Conservation (phyloP, 345 rosid genomes). For the Brassica juncea region DNA sequence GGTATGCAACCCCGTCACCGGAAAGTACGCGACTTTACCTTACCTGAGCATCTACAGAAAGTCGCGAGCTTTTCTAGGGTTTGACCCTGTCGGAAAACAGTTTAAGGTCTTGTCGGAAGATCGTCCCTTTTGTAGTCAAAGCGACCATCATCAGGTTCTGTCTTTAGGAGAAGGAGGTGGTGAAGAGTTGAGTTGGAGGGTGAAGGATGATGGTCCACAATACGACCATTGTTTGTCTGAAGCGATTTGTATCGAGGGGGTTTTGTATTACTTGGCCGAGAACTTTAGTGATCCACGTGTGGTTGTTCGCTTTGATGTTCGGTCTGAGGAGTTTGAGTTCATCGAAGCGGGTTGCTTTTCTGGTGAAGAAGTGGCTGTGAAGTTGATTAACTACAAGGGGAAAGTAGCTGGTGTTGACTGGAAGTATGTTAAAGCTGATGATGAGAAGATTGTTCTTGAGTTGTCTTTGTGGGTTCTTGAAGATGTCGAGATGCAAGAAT, state of each 20-base stretch:
- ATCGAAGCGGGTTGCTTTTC: neutral
- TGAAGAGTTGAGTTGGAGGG: neutral
- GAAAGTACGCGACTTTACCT: neutral
- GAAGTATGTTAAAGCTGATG: neutral
- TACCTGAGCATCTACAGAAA: neutral
- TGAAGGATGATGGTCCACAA: neutral
- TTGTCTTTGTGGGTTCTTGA: neutral
- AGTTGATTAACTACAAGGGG: neutral
- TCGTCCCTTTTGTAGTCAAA: neutral
- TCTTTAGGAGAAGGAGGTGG: neutral
- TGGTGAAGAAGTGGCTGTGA: neutral
- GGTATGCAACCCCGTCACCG: neutral
- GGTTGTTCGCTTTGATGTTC: neutral
- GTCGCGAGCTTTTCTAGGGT: neutral
- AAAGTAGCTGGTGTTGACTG: neutral
- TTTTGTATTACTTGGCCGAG: neutral
- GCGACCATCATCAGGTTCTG: neutral
- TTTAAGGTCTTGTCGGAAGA: neutral
- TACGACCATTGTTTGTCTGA: neutral
- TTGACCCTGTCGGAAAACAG: neutral
- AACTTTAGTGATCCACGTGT: neutral
- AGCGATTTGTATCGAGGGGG: neutral
- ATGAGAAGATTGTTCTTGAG: neutral
- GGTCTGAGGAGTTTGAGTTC: constrained; percentile 1
- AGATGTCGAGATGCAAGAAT: neutral